phyloP scores from a whole-genome alignment of 1,284 basidiomycete genomes.

The Chalciporus sp. region DNA sequence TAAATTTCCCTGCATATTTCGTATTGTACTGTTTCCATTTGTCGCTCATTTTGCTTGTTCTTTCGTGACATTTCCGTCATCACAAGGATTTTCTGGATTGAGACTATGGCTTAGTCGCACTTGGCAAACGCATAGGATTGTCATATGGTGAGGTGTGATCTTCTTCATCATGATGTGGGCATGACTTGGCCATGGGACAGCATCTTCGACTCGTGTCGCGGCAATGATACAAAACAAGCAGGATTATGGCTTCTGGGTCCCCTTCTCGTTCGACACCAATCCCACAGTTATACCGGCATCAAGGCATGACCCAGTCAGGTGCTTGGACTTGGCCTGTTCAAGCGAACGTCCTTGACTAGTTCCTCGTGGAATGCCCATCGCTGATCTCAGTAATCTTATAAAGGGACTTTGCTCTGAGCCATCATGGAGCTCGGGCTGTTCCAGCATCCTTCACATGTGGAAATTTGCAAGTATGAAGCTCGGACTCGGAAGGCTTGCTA shows the following conservation, averaged over 20 bases:
- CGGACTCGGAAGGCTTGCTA: background rate
- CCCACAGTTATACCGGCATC: background rate
- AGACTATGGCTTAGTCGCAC: background rate
- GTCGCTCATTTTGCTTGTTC: background rate
- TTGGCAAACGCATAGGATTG: background rate
- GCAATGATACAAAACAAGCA: background rate
- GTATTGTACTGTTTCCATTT: background rate
- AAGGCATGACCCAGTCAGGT: background rate
- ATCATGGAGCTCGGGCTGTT: background rate
- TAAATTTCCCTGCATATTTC: background rate
- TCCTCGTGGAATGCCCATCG: background rate
- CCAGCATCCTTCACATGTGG: conserved; percentile 4
- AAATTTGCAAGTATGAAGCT: conserved; percentile 14
- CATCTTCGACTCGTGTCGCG: background rate
- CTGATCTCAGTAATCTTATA: background rate
- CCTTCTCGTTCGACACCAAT: background rate
- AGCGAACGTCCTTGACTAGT: background rate
- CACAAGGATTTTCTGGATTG: background rate
- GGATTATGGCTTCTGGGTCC: background rate
- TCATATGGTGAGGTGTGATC: too few species aligned
- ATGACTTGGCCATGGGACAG: background rate
- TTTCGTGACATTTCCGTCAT: background rate
- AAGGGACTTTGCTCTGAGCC: background rate
- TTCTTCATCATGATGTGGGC: background rate
- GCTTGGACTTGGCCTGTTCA: too few species aligned